These are phyloP conservation scores for Sonneratia caseolaris DNA, from an alignment of 345 rosid species.

Conservation along the genomic window DNA sequence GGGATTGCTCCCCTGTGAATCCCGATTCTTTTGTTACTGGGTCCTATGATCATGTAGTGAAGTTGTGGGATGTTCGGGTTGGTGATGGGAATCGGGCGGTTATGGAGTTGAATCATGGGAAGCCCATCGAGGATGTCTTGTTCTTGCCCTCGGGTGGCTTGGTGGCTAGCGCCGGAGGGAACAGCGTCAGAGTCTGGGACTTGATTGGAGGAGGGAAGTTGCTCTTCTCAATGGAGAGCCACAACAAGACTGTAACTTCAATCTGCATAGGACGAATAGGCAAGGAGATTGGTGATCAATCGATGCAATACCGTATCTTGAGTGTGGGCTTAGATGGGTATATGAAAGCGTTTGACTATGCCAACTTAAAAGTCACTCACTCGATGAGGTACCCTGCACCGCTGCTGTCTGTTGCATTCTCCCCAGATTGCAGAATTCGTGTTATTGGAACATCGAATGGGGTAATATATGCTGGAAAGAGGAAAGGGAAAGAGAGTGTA, in stretches of 20 bases:
- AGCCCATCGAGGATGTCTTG: slow-evolving; percentile 78
- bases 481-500: slow-evolving; percentile 41
- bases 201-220: slow-evolving; percentile 72
- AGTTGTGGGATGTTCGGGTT: slow-evolving; percentile 83
- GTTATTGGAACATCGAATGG: slow-evolving; percentile 77
- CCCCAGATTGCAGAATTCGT: slow-evolving; percentile 45
- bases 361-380: slow-evolving; percentile 62
- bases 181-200: slow-evolving; percentile 84
- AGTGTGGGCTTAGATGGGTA: slow-evolving; percentile 89
- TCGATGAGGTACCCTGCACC: slow-evolving; percentile 92
- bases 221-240: slow-evolving; percentile 83
- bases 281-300: slow-evolving; percentile 28
- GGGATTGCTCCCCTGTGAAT: slow-evolving; percentile 71
- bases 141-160: slow-evolving; percentile 84
- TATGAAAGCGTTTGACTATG: slow-evolving; percentile 84
- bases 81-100: slow-evolving; percentile 33
- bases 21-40: slow-evolving; percentile 66
- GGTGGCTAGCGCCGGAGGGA: slow-evolving; percentile 78
- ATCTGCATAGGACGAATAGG: slow-evolving; percentile 50
- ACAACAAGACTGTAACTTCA: slow-evolving; percentile 85
- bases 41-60: slow-evolving; percentile 85
- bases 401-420: slow-evolving; percentile 57
- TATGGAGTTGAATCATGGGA: slow-evolving; percentile 72
- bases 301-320: slow-evolving; percentile 44
- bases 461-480: slow-evolving; percentile 57